phyloP scores from a whole-genome alignment of 192 early-diverging fungal species.

The Chytriomyces sp. region DNA sequence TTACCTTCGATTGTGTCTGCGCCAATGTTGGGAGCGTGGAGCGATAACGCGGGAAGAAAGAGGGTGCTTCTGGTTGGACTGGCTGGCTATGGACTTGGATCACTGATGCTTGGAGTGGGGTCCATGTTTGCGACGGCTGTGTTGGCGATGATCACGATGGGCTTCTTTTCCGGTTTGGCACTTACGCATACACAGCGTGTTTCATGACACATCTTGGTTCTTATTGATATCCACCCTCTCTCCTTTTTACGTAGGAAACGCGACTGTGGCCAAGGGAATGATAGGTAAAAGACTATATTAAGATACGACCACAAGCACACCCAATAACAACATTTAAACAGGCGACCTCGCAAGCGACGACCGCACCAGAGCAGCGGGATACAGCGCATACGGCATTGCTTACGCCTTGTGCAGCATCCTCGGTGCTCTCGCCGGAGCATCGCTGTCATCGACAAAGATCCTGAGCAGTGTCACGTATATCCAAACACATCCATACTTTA shows the following conservation, averaged over 20 bases:
- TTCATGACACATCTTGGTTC: too few relatives aligned
- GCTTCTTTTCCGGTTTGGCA: constrained; percentile 34
- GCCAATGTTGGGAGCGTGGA: constrained; percentile 36
- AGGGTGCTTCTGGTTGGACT: constrained; percentile 38
- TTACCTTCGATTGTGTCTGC: constrained; percentile 44
- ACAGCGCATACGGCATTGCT: constrained; percentile 46
- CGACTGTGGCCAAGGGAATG: constrained; percentile 46
- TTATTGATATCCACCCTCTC: too few relatives aligned
- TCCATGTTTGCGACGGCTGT: constrained; percentile 33
- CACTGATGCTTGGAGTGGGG: constrained; percentile 36
- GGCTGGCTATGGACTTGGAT: constrained; percentile 40
- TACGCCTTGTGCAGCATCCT: constrained; percentile 36
- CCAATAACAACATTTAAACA: neutral
- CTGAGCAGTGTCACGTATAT: constrained; percentile 5
- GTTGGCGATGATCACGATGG: constrained; percentile 34
- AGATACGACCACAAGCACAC: too few relatives aligned
- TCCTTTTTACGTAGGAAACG: neutral
- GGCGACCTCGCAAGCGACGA: constrained; percentile 40
- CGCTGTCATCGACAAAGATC: constrained; percentile 34
- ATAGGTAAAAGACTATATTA: constrained; percentile 17
- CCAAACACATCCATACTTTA: constrained; percentile 41
- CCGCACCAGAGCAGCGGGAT: constrained; percentile 37
- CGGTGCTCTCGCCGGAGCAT: constrained; percentile 41
- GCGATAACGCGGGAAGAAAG: constrained; percentile 37
- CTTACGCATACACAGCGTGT: too few relatives aligned